Base-by-base conservation (phyloP, 164 flowering plant genomes). In the Cinnamomum micranthum region DNA sequence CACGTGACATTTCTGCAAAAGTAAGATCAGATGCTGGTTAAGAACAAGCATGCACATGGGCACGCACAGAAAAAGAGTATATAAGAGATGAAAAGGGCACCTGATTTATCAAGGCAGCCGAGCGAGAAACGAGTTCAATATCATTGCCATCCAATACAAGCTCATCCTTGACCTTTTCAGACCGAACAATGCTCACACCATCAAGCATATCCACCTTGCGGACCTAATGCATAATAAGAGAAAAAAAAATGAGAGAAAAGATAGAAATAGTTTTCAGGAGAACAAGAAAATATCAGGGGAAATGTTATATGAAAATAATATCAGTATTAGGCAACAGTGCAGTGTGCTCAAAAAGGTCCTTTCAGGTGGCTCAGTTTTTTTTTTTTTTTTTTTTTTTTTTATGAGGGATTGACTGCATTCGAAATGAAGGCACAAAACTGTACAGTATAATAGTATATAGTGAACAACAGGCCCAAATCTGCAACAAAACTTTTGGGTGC, bases 91-190 rank as follows among this genome's bases (percentile, higher is more conserved):
- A 50, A 74, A 58, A 31, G 59, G 25, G 19, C 75, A 87, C 93
- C 88, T 88, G 93, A 73, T 88, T 89, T 2, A 89, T 89, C 70
- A 89, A 71, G 25, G 93, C 93, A 74, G 77, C 73, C 0, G 93
- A 89, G 6, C 91, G 84, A 1, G 93, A 89, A 13, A 89, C 93
- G 7, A 89, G 87, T 62, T 89, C 91, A 77, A 89, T 82, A 72
- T 89, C 92, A 63, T 86, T 89, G 0, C 92, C 92, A 70, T 88
- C 88, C 84, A 89, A 79, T 10, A 87, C 74, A 20, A 90, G 77
- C 62, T 90, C 93, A 76, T 90, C 93, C 88, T 90, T 90, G 0
- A 90, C 93, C 87, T 90, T 88, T 68, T 90, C 91, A 66, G 93
- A 88, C 20, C 93, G 79, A 47, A 81, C 17, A 75, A 90, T 77